phyloP scores from a whole-genome alignment of 768 basidiomycete species.

The Paxillus rubicundulus region DNA sequence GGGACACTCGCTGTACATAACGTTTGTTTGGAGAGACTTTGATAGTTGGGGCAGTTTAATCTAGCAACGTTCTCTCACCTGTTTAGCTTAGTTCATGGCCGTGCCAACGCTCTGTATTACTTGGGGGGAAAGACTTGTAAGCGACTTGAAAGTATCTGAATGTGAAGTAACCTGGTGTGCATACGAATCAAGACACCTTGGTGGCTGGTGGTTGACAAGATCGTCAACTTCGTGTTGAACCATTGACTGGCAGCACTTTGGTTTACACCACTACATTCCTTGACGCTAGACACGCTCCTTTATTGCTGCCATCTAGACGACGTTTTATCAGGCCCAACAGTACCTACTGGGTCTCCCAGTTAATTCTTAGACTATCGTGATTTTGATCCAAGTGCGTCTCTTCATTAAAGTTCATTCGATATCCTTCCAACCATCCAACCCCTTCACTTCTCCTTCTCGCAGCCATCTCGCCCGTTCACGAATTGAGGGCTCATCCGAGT shows the following conservation, averaged over 20 bases:
- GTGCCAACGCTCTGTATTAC: background rate
- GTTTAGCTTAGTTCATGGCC: background rate
- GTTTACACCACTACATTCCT: slow-evolving; percentile 11
- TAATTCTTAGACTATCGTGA: background rate
- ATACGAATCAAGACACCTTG: too few species aligned
- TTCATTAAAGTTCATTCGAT: too few species aligned
- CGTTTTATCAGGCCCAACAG: background rate
- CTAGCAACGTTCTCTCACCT: background rate
- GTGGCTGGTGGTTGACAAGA: slow-evolving; percentile 20
- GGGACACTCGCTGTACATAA: background rate
- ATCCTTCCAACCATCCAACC: background rate
- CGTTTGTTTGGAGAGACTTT: background rate
- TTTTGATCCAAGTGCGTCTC: background rate
- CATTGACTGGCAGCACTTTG: background rate
- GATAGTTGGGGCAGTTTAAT: background rate
- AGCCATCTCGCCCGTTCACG: background rate
- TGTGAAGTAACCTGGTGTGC: too few species aligned
- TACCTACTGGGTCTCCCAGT: background rate
- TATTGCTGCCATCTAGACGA: background rate
- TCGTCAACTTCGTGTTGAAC: background rate
- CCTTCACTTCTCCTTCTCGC: background rate
- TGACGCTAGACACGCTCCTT: slow-evolving; percentile 18
- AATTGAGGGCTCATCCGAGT: background rate
- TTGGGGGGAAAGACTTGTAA: background rate
- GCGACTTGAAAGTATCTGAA: too few species aligned